A percentile compares a stretch with the other conserved stretches of the same genome.
phyloP scores from a whole-genome alignment of 768 basidiomycete species.

The Cyclocybe aegerita region DNA sequence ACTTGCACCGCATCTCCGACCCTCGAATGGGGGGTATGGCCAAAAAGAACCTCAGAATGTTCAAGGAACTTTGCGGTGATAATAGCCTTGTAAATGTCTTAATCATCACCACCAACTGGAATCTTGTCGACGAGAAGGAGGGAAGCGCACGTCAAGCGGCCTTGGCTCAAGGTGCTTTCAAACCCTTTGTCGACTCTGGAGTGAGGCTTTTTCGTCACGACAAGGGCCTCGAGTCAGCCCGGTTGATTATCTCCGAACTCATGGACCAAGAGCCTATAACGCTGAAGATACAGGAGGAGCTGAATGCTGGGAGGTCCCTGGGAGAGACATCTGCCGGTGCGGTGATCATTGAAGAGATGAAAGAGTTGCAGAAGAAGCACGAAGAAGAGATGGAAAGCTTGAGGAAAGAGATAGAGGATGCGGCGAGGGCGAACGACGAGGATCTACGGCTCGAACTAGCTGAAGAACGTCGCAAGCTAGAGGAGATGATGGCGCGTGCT shows the following conservation, averaged over 20 bases:
- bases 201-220: constrained; percentile 37
- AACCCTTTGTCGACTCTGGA: constrained; percentile 40
- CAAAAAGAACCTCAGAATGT: constrained; percentile 43
- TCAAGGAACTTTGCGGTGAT: constrained; percentile 47
- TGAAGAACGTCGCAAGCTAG: constrained; percentile 2
- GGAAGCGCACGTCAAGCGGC: constrained; percentile 36
- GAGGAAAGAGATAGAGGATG: constrained; percentile 11
- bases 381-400: constrained; percentile 11
- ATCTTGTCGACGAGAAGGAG: constrained; percentile 28
- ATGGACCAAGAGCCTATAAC: constrained; percentile 5
- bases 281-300: constrained; percentile 18
- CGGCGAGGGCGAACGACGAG: constrained; percentile 1
- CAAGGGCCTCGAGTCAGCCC: constrained; percentile 28
- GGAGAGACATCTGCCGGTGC: constrained; percentile 34
- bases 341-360: constrained; percentile 12
- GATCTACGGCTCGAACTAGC: constrained; percentile 6
- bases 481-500: background rate
- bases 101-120: constrained; percentile 48
- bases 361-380: constrained; percentile 8
- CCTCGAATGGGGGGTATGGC: constrained; percentile 37
- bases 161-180: constrained; percentile 35
- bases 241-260: constrained; percentile 30
- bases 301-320: constrained; percentile 22
- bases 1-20: constrained; percentile 42
- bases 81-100: constrained; percentile 41